Conservation (phyloP, 2,329 filamentous ascomycete species). For the Fusarium papillatum region DNA sequence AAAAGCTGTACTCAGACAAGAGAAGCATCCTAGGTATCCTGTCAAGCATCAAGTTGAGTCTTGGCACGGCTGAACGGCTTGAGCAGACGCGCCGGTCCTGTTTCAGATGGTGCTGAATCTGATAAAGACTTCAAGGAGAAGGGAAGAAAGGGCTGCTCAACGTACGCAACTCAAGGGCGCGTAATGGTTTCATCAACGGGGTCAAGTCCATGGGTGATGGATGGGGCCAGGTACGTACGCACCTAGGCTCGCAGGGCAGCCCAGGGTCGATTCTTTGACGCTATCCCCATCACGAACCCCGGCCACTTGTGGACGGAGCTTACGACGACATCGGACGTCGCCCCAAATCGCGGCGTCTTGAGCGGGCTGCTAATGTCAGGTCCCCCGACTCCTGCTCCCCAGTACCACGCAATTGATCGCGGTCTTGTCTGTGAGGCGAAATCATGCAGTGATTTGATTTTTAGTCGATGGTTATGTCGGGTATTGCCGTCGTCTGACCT, state of each 20-base stretch:
- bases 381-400: neutral
- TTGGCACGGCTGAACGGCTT: constrained; percentile 2
- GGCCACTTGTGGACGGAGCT: constrained; percentile 26
- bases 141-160: neutral
- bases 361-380: neutral
- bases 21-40: neutral
- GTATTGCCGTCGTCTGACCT: neutral
- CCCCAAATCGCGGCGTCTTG: constrained; percentile 11
- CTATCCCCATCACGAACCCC: constrained; percentile 7
- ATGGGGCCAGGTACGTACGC: constrained; percentile 14
- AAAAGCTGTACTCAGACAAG: neutral
- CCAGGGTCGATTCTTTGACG: constrained; percentile 5
- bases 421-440: neutral
- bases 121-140: neutral
- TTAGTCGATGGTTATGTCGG: neutral
- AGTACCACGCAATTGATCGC: constrained; percentile 9
- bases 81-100: neutral
- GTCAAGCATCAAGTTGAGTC: neutral
- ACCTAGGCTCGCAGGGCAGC: neutral
- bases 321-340: constrained; percentile 34
- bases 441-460: neutral
- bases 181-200: constrained; percentile 13
- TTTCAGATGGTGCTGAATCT: constrained; percentile 3
- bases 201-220: neutral
- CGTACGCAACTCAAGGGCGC: constrained; percentile 9